A percentile compares a stretch with the other conserved stretches of the same genome.
Conservation (phyloP, 208 protist genomes). For the Herpetomonas samuelpessoai region DNA sequence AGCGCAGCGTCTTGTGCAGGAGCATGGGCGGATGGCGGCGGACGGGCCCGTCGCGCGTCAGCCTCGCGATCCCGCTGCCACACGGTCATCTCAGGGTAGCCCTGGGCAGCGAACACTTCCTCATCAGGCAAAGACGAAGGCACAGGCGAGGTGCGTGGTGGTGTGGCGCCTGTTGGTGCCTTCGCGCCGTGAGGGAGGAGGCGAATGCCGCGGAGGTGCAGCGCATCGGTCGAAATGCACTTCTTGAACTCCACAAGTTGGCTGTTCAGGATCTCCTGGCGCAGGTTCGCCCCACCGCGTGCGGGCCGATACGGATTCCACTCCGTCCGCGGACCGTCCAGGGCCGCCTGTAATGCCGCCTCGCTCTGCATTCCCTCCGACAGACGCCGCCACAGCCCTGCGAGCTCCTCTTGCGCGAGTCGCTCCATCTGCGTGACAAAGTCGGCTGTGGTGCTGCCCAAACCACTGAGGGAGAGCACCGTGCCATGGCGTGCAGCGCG, state of each 20-base stretch:
- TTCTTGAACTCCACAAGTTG: conserved; percentile 63
- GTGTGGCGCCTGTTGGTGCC: background rate
- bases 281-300: conserved; percentile 38
- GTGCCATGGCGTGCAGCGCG: background rate
- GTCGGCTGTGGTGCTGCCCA: conserved; percentile 23
- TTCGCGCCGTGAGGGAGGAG: background rate
- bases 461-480: background rate
- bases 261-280: conserved; percentile 64
- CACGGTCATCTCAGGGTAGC: too few relatives aligned
- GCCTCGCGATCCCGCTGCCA: too few relatives aligned
- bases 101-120: too few relatives aligned
- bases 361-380: conserved; percentile 43
- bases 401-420: conserved; percentile 39
- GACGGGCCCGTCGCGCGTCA: too few relatives aligned
- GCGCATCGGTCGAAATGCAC: conserved; percentile 33
- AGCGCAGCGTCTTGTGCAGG: too few relatives aligned
- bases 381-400: conserved; percentile 36
- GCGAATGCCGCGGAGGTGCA: conserved; percentile 35
- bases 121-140: too few relatives aligned
- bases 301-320: conserved; percentile 84
- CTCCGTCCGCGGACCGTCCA: conserved; percentile 26
- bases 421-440: conserved; percentile 42
- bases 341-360: conserved; percentile 30
- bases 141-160: too few relatives aligned
- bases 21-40: too few relatives aligned